Evolutionary conservation across 73 alveolate species (phyloP), one percentile per base, ranked within the genome.

Genomic region (Blepharisma japonicum): DNA sequence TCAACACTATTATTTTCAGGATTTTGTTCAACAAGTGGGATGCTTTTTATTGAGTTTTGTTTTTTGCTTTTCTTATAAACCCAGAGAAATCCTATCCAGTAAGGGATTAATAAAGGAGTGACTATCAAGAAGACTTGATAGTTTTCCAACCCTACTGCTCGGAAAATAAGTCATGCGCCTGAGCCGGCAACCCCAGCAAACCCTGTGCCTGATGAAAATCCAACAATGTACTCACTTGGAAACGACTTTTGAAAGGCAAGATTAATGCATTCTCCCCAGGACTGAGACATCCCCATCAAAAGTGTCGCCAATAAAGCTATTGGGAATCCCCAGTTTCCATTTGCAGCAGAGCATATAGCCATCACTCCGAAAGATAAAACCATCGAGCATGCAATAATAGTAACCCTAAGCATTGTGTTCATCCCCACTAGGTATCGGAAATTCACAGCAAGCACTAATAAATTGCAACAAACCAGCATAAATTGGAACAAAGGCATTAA

Each of bases 141-240:
- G 68, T 86, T 80, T 14, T 61, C 68, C 25, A 89, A 78, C 11
- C 84, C 81, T 4, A 84, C 77, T 1, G 90, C 89, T 49, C 78
- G 74, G 23, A 88, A 74, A 38, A 86, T 48, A 32, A 91, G 85
- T 42, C 83, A 72, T 39, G 81, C 85, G 6, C 95, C 94, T n/a
- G 96, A 82, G 6, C 96, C 97, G 68, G 87, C 91, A 46, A 90
- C 78, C 8, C 97, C 97, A 38, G 97, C 97, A 74, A 89, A 89
- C 14, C 97, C 97, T 23, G 96, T 91, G 25, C 97, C 97, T 4
- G 93, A 77, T 25, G 90, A 71, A 55, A 86, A 83, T 27, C 67
- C 83, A 25, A 84, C 93, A 6, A 83, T 84, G 2, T 81, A 55
- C n/a, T 79, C 68, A 46, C 84, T 71, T 11, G 93, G 93, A 71